These are phyloP conservation scores for Gamsiella multidivaricata DNA, from an alignment of 192 early-diverging fungal species.

Conservation along the genomic window DNA sequence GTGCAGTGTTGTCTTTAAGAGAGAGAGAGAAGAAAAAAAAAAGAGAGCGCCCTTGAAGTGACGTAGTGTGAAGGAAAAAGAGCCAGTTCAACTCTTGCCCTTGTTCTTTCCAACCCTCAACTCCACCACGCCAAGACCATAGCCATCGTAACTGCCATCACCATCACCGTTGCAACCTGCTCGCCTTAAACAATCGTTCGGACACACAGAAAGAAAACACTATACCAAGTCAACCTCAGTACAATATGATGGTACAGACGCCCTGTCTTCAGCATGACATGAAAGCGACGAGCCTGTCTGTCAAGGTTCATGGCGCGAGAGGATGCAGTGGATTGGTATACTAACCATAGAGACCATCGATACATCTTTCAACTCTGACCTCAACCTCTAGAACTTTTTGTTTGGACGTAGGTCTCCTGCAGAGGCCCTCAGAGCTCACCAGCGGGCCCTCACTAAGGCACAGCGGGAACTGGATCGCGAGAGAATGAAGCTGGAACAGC, in stretches of 20 bases:
- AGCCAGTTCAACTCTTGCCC: neutral
- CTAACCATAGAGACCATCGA: no score
- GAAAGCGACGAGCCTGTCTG: no score
- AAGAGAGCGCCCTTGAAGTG: neutral
- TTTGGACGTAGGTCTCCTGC: constrained; percentile 90
- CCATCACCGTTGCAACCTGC: neutral
- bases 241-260: constrained; percentile 15
- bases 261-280: no score
- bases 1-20: no score
- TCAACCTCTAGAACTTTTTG: constrained; percentile 71
- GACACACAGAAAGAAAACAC: neutral
- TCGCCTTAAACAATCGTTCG: no score
- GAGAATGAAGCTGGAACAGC: constrained; percentile 85
- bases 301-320: no score
- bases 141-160: neutral
- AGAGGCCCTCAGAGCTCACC: constrained; percentile 92
- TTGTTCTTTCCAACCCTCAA: neutral
- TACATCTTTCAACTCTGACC: no score
- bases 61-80: neutral
- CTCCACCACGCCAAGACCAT: constrained; percentile 1
- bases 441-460: constrained; percentile 86
- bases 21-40: constrained; percentile 2
- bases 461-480: constrained; percentile 95
- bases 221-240: neutral
- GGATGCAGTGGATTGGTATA: no score